Conservation (phyloP, 495 filamentous ascomycete genomes). For the Penicillium odoratum region DNA sequence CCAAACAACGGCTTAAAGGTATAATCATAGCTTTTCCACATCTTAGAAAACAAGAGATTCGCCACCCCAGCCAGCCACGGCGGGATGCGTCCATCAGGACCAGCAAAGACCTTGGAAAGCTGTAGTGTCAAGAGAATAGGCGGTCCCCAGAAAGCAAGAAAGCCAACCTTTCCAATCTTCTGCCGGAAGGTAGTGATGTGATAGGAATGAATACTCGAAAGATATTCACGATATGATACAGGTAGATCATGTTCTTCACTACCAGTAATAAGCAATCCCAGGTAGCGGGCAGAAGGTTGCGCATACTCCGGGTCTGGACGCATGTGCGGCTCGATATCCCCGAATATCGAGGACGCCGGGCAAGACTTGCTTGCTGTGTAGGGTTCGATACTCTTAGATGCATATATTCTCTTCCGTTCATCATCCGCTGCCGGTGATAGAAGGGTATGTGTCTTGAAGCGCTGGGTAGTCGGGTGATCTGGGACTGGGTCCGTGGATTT, state of each 20-base stretch:
- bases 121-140: constrained; percentile 50
- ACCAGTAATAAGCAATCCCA: constrained; percentile 73
- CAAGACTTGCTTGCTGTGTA: neutral
- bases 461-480: constrained; percentile 31
- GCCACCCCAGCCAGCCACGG: constrained; percentile 58
- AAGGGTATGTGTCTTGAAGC: constrained; percentile 61
- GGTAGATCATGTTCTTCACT: constrained; percentile 78
- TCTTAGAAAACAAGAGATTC: constrained; percentile 46
- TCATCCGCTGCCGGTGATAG: constrained; percentile 47
- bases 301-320: constrained; percentile 68
- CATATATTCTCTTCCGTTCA: constrained; percentile 7
- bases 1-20: constrained; percentile 70
- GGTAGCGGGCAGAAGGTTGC: constrained; percentile 80
- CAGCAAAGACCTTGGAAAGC: constrained; percentile 50
- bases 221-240: constrained; percentile 66
- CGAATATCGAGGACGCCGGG: constrained; percentile 11
- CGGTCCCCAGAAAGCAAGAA: constrained; percentile 62
- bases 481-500: constrained; percentile 41
- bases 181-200: constrained; percentile 66
- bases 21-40: constrained; percentile 78
- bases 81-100: constrained; percentile 65
- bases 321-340: constrained; percentile 20
- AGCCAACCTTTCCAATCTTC: constrained; percentile 59
- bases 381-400: constrained; percentile 1
- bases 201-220: constrained; percentile 66